Evolutionary conservation across 495 filamentous ascomycete species (phyloP), one percentile per base, ranked within the genome.

Genomic region (Pseudevernia furfuracea): DNA sequence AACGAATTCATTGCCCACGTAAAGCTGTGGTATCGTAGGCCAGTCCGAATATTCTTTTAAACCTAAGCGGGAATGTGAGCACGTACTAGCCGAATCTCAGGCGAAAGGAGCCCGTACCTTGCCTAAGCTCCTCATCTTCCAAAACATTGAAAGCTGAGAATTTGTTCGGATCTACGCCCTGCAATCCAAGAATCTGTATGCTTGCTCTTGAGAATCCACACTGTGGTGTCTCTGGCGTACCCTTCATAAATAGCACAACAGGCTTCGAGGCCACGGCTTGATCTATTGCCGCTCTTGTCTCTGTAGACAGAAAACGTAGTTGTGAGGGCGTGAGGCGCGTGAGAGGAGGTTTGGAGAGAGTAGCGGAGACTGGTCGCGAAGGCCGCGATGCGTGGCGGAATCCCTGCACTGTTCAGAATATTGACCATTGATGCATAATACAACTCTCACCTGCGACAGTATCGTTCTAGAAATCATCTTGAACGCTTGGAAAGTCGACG

Each of bases 41-140:
- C 94, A 98, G 71, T 96, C 93, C 7, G 91, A 96, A 80, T 91
- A 98, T 74, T 98, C 92, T 74, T 98, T 98, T 75, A 98, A 93
- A 49, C 95, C 92, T 96, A 62, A 53, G 60, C 62, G 8, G 28
- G 63, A 61, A 49, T 66, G 34, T 66, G 41, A 58, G 61, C 56
- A 44, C 68, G 25, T 23, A 11, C 32, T 46, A 60, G 5, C 12
- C 17, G 17, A 48, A 7, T 9, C n/a, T 71, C 21, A 37, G 9
- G 23, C 15, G 25, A 19, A 3, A 67, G 14, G 30, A n/a, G 41
- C 43, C 74, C 84, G 68, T 78, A 96, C 92, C 94, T 76, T 88
- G 78, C 67, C 95, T 81, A 63, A 98, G 74, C 71, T 93, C 93
- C 7, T 87, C 71, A 77, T 96, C 91, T 77, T 97, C 94, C 46